Evolutionary conservation across 495 filamentous ascomycete genomes (phyloP), one percentile per base, ranked within the genome.

Genomic region (Penicillium ucsense): DNA sequence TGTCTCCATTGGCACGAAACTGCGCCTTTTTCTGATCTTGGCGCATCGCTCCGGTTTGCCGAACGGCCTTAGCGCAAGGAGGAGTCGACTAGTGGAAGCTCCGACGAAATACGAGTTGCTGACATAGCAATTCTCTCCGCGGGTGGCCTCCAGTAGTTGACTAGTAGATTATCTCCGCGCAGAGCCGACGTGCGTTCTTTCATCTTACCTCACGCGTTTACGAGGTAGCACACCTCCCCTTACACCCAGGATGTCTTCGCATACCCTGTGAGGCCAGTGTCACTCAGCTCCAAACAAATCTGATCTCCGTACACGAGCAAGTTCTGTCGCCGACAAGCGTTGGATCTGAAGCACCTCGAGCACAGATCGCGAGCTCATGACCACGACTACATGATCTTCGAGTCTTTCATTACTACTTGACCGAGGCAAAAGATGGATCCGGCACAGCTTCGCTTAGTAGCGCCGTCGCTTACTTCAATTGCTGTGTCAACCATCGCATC

Each of bases 401-500:
- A 30, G 28, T n/a, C 11, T 32, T 42, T 38, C 36, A n/a, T 43
- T n/a, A 46, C 27, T 31, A 27, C 29, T 45, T 29, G 30, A 27
- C 29, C 41, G 42, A 35, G 43, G 20, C 20, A 20, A 20, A 8
- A 47, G 31, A 62, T 62, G 59, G 54, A 47, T 38, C 55, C 41
- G 5, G 41, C 43, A 12, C 59, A 62, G 40, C 35, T 46, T 33
- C 49, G 47, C 9, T 31, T 61, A 37, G 49, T 50, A 32, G 50
- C 54, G 35, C 53, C 50, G 43, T 54, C 65, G 56, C 55, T 71
- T 7, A 50, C 63, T 6, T 53, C 62, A 28, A 46, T 70, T 41
- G 43, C 54, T 12, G 54, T 62, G 28, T 51, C 62, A 9, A 50
- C 54, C 9, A 35, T 60, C 40, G 55, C 66, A 8, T 53, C 61